These are phyloP conservation scores for Ramularia collo-cygni DNA, from an alignment of 2,329 filamentous ascomycete genomes.

Conservation along the genomic window DNA sequence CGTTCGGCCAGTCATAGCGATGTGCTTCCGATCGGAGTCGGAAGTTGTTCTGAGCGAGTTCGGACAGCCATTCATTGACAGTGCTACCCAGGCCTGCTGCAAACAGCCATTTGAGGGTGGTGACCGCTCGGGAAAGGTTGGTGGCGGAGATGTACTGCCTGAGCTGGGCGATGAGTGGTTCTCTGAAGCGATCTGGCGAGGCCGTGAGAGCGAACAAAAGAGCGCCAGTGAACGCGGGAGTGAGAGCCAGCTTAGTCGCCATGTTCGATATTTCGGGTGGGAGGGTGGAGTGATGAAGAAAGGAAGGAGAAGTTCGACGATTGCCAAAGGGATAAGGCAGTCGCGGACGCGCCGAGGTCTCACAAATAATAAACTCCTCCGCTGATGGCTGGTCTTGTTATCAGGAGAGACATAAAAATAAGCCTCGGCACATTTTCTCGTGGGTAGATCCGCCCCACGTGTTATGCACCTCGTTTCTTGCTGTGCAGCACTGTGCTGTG, in stretches of 20 bases:
- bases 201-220: conserved; percentile 25
- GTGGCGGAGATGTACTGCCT: conserved; percentile 22
- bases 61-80: conserved; percentile 24
- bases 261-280: conserved; percentile 5
- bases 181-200: conserved; percentile 24
- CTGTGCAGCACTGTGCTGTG: no score
- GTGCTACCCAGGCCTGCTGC: conserved; percentile 26
- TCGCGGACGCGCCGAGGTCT: background rate
- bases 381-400: no score
- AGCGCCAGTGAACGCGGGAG: conserved; percentile 25
- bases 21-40: conserved; percentile 30
- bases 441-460: no score
- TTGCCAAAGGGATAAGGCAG: no score
- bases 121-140: conserved; percentile 22
- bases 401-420: no score
- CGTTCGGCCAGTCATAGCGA: conserved; percentile 31
- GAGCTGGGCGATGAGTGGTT: conserved; percentile 25
- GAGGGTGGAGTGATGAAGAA: background rate
- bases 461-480: no score
- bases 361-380: no score
- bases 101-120: conserved; percentile 26
- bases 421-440: no score
- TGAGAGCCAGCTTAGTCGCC: conserved; percentile 14
- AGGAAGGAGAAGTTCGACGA: background rate
- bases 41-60: conserved; percentile 32